These are phyloP conservation scores for Spathaspora sp. DNA, from an alignment of 1,139 yeast genomes.

Conservation along the genomic window DNA sequence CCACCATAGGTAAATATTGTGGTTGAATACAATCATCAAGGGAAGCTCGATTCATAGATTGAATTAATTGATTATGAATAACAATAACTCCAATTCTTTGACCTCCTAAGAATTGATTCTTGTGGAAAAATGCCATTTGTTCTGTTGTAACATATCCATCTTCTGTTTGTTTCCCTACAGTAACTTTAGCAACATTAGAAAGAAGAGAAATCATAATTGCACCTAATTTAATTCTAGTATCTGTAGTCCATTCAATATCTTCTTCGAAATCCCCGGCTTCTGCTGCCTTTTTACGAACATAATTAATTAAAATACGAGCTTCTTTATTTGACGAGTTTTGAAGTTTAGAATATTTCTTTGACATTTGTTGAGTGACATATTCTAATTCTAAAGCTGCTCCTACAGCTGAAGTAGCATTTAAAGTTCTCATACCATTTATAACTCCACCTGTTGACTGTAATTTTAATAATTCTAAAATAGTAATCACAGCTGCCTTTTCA, in stretches of 20 bases:
- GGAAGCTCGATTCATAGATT: constrained; percentile 66
- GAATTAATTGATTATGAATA: constrained; percentile 67
- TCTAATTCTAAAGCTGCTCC: constrained; percentile 87
- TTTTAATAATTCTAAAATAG: constrained; percentile 79
- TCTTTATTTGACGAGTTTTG: constrained; percentile 25
- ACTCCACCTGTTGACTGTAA: constrained; percentile 75
- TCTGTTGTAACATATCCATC: constrained; percentile 63
- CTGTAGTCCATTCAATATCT: constrained; percentile 43
- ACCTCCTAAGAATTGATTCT: constrained; percentile 79
- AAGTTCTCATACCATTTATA: constrained; percentile 82
- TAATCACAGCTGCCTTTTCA: constrained; percentile 78
- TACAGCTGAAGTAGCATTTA: constrained; percentile 76
- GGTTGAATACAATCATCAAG: constrained; percentile 75
- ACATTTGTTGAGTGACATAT: constrained; percentile 65
- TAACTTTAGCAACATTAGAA: constrained; percentile 78
- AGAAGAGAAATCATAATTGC: constrained; percentile 73
- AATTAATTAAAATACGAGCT: constrained; percentile 43
- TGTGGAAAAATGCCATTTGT: constrained; percentile 90
- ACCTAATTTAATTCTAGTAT: constrained; percentile 77
- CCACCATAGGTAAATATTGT: constrained; percentile 90
- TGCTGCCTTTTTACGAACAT: constrained; percentile 30
- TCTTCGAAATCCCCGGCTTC: constrained; percentile 15
- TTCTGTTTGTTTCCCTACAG: constrained; percentile 78
- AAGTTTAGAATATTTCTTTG: constrained; percentile 57
- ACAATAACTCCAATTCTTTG: constrained; percentile 79